These are phyloP conservation scores for Lepiota subincarnata DNA, from an alignment of 768 basidiomycete species.

Conservation along the genomic window DNA sequence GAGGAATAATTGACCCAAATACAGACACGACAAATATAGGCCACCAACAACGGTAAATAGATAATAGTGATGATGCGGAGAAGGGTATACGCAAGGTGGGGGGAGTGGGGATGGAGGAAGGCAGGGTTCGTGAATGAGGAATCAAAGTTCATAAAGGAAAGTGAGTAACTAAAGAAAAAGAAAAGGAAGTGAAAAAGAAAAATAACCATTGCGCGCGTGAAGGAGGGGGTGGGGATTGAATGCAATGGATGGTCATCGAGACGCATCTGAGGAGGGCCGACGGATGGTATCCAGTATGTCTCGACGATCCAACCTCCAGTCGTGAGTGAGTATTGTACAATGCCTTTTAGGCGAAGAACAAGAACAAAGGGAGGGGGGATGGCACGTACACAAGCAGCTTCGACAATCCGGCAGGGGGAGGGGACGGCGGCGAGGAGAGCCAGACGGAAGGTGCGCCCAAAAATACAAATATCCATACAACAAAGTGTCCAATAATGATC, in stretches of 20 bases:
- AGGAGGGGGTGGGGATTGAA: background rate
- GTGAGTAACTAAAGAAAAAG: conserved; percentile 14
- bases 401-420: conserved; percentile 3
- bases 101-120: conserved; percentile 14
- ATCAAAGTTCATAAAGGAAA: conserved; percentile 23
- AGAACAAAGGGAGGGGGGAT: conserved; percentile 18
- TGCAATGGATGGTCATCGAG: conserved; percentile 32
- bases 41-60: conserved; percentile 8
- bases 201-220: conserved; percentile 7
- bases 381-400: conserved; percentile 10
- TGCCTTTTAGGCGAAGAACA: conserved; percentile 26
- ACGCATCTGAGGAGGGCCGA: conserved; percentile 32
- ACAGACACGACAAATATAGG: background rate
- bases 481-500: conserved; percentile 19
- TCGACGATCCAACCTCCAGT: conserved; percentile 31
- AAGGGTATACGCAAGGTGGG: conserved; percentile 23
- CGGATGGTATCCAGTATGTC: conserved; percentile 31
- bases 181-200: conserved; percentile 17
- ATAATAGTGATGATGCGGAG: conserved; percentile 9
- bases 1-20: conserved; percentile 13
- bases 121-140: conserved; percentile 21
- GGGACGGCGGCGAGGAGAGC: background rate
- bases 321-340: conserved; percentile 24
- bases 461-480: conserved; percentile 28
- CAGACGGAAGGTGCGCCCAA: conserved; percentile 17